Percentiles rank a stretch among this genome's conserved stretches.
phyloP scores from a whole-genome alignment of 768 basidiomycete species.

The Lactarius evosmus region DNA sequence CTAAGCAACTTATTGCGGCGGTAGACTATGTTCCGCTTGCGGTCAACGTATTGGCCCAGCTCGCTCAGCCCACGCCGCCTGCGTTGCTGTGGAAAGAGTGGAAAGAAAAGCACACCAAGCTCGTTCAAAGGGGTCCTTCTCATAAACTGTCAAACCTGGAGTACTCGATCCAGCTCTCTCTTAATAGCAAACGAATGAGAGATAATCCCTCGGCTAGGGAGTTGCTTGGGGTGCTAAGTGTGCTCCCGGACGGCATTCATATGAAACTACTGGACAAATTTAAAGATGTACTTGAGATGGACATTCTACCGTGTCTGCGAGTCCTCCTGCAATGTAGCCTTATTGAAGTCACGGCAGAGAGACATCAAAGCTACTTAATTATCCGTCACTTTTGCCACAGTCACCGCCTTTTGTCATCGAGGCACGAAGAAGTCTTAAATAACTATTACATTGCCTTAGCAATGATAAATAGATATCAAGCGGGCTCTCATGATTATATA shows the following conservation, averaged over 20 bases:
- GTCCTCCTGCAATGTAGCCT: constrained; percentile 3
- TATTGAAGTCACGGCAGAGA: background rate
- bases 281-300: background rate
- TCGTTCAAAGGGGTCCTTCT: background rate
- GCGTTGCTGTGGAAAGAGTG: constrained; percentile 4
- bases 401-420: background rate
- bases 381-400: background rate
- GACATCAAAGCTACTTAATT: constrained; percentile 5
- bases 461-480: background rate
- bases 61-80: background rate
- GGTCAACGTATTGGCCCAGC: constrained; percentile 4
- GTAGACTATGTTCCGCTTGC: constrained; percentile 17
- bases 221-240: constrained; percentile 8
- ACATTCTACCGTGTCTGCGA: background rate
- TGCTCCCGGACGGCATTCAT: constrained; percentile 13
- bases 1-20: background rate
- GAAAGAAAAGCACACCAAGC: background rate
- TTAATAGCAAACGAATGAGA: constrained; percentile 3
- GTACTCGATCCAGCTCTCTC: constrained; percentile 12
- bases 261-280: background rate
- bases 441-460: background rate
- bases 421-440: background rate
- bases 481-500: background rate
- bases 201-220: background rate
- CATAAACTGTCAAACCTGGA: constrained; percentile 10